Conservation (phyloP, 768 basidiomycete species). For the Filobasidium floriforme region DNA sequence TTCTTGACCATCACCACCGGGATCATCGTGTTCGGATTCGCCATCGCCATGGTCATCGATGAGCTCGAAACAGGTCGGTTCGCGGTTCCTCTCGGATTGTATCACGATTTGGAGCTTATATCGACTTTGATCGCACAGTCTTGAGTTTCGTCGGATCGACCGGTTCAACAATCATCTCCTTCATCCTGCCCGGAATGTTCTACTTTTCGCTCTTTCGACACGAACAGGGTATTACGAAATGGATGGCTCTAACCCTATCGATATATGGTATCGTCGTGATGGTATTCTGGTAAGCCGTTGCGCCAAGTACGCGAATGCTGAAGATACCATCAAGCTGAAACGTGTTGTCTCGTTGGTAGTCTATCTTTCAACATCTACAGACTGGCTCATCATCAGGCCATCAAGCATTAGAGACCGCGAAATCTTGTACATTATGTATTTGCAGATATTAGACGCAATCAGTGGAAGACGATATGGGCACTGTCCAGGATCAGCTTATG, state of each 20-base stretch:
- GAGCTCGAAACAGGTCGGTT: constrained; percentile 41
- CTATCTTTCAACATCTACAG: constrained; percentile 72
- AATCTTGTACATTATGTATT: too few species aligned
- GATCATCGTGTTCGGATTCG: constrained; percentile 32
- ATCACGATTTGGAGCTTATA: neutral
- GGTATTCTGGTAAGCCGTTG: constrained; percentile 68
- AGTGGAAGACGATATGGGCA: too few species aligned
- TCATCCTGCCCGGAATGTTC: constrained; percentile 72
- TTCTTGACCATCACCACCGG: constrained; percentile 33
- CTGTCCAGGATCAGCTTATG: too few species aligned
- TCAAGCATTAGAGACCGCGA: constrained; percentile 7
- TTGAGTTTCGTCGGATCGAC: constrained; percentile 94
- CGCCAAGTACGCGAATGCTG: neutral
- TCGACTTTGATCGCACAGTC: constrained; percentile 50
- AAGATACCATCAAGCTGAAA: neutral
- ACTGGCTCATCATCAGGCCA: constrained; percentile 37
- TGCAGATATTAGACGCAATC: too few species aligned
- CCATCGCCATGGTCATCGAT: constrained; percentile 40
- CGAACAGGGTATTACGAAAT: constrained; percentile 55
- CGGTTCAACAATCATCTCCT: constrained; percentile 92
- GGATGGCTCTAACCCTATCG: constrained; percentile 59
- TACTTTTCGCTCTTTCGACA: constrained; percentile 82
- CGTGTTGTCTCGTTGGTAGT: constrained; percentile 46
- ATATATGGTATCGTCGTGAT: constrained; percentile 72
- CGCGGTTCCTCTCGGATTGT: neutral